A percentile compares a stretch with the other conserved stretches of the same genome.
These are phyloP conservation scores for Xylogone sp. DNA, from an alignment of 2,329 filamentous ascomycete species.

Conservation along the genomic window DNA sequence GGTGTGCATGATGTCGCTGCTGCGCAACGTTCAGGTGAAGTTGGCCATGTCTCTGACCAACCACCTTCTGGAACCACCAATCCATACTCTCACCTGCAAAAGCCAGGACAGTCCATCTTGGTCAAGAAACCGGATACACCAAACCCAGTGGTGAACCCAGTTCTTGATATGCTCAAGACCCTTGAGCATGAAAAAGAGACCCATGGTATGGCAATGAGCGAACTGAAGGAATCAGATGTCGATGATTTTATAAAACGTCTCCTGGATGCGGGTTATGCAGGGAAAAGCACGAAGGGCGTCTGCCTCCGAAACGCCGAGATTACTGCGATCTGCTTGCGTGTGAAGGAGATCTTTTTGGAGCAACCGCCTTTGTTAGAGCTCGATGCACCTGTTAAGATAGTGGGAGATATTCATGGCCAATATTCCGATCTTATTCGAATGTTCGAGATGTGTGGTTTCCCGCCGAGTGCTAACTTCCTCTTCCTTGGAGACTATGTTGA, in stretches of 20 bases:
- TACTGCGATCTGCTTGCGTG: slow-evolving; percentile 84
- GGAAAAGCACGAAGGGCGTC: slow-evolving; percentile 96
- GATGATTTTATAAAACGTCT: slow-evolving; percentile 97
- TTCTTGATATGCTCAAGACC: slow-evolving; percentile 31
- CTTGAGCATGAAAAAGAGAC: slow-evolving; percentile 41
- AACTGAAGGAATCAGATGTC: slow-evolving; percentile 87
- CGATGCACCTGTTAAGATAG: slow-evolving; percentile 93
- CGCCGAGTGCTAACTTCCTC: slow-evolving; percentile 85
- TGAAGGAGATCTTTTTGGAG: slow-evolving; percentile 82
- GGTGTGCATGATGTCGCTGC: slow-evolving; percentile 76
- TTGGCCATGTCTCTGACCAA: slow-evolving; percentile 89
- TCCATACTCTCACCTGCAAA: slow-evolving; percentile 54
- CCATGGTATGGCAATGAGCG: slow-evolving; percentile 72
- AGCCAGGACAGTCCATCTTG: slow-evolving; percentile 85
- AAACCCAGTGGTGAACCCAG: slow-evolving; percentile 55
- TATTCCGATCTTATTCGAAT: slow-evolving; percentile 94
- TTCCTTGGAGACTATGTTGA: slow-evolving; percentile 97
- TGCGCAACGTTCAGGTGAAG: slow-evolving; percentile 82
- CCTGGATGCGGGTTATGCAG: slow-evolving; percentile 89
- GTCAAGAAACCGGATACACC: slow-evolving; percentile 67
- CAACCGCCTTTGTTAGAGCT: slow-evolving; percentile 92
- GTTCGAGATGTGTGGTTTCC: slow-evolving; percentile 98
- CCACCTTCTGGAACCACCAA: slow-evolving; percentile 67
- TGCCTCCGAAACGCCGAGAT: slow-evolving; percentile 98
- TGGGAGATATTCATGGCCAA: slow-evolving; percentile 94